Evolutionary conservation across 331 rosid genomes (phyloP).

Genomic region (Quercus tomentella): DNA sequence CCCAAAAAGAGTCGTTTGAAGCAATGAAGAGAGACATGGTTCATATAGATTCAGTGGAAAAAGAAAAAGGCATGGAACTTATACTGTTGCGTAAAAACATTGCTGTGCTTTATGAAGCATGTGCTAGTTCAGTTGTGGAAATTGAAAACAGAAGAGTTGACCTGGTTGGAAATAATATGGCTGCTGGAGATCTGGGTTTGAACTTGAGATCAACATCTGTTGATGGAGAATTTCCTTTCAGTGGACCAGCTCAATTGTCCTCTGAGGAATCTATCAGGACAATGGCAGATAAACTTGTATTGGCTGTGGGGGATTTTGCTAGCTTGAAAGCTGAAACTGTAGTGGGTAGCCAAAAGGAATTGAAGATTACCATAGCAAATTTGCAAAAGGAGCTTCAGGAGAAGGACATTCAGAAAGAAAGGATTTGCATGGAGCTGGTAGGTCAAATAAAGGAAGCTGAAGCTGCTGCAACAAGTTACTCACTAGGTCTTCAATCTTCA

Average conservation of each 20-base stretch:
- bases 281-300: conserved; percentile 53
- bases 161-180: conserved; percentile 45
- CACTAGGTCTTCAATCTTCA: conserved; percentile 66
- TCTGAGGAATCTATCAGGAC: conserved; percentile 61
- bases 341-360: conserved; percentile 62
- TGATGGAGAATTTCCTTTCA: conserved; percentile 21
- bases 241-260: conserved; percentile 25
- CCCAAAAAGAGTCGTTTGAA: conserved; percentile 59
- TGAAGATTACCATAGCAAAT: conserved; percentile 59
- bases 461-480: conserved; percentile 56
- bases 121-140: conserved; percentile 46
- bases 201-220: conserved; percentile 16
- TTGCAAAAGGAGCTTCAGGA: conserved; percentile 91
- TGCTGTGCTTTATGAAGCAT: conserved; percentile 63
- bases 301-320: conserved; percentile 61
- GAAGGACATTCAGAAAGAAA: conserved; percentile 83
- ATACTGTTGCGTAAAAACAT: conserved; percentile 48
- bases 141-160: conserved; percentile 59
- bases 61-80: conserved; percentile 53
- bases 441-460: conserved; percentile 84
- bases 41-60: conserved; percentile 22
- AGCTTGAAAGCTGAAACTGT: conserved; percentile 53
- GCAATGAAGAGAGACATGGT: conserved; percentile 48
- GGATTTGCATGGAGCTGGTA: conserved; percentile 78
- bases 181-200: conserved; percentile 25